phyloP scores from a whole-genome alignment of 352 stramenopile species.

The Phytophthora colocasiae region DNA sequence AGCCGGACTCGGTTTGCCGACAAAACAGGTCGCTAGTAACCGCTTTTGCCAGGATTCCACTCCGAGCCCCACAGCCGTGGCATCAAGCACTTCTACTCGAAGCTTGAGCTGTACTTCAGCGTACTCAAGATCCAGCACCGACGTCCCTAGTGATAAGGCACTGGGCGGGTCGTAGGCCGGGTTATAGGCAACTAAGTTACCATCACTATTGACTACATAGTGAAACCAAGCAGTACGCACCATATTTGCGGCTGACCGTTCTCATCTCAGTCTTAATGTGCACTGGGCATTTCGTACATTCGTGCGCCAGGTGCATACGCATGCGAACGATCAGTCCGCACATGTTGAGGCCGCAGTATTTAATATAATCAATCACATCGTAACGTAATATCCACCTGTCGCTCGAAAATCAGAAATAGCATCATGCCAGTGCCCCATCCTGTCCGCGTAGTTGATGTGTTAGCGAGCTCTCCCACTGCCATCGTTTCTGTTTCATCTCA shows the following conservation, averaged over 20 bases:
- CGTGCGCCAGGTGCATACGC: slow-evolving; percentile 66
- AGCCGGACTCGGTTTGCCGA: slow-evolving; percentile 55
- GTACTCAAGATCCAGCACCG: slow-evolving; percentile 68
- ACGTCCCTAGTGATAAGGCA: slow-evolving; percentile 55
- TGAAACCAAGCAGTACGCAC: slow-evolving; percentile 17
- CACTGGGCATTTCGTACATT: slow-evolving; percentile 58
- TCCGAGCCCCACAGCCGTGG: slow-evolving; percentile 54
- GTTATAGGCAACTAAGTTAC: slow-evolving; percentile 38
- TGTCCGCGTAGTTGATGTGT: too few species aligned
- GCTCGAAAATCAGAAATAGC: too few species aligned
- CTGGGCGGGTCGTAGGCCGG: slow-evolving; percentile 57
- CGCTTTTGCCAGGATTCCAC: slow-evolving; percentile 66
- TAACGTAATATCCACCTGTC: too few species aligned
- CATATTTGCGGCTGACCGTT: slow-evolving; percentile 36
- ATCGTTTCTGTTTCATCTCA: too few species aligned
- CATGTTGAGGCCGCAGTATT: too few species aligned
- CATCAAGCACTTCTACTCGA: slow-evolving; percentile 62
- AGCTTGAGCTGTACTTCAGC: slow-evolving; percentile 66
- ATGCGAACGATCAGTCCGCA: slow-evolving; percentile 72
- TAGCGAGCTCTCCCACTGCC: too few species aligned
- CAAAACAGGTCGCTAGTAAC: slow-evolving; percentile 61
- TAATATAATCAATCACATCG: too few species aligned
- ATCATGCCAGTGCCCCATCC: too few species aligned
- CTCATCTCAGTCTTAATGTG: slow-evolving; percentile 61
- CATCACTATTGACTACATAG: slow-evolving; percentile 16